A percentile compares a stretch with the other conserved stretches of the same genome.
These are phyloP conservation scores for Exsudoporus frostii DNA, from an alignment of 768 basidiomycete genomes.

Conservation along the genomic window DNA sequence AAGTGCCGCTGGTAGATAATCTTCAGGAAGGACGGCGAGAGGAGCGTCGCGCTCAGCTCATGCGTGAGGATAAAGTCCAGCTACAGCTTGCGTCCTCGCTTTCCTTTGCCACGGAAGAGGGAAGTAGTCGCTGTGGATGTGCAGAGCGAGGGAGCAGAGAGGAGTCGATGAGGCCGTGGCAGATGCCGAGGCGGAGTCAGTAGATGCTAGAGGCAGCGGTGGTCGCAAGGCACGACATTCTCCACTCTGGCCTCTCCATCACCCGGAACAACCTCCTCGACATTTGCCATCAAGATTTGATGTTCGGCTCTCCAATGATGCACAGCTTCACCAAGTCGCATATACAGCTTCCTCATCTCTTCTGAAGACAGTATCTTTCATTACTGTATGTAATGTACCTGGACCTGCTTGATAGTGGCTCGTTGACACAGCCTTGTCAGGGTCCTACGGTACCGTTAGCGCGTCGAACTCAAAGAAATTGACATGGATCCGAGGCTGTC, in stretches of 20 bases:
- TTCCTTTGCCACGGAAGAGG: conserved; percentile 45
- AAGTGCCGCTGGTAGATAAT: conserved; percentile 28
- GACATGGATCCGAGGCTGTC: no score
- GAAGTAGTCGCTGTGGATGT: conserved; percentile 41
- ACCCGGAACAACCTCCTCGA: conserved; percentile 34
- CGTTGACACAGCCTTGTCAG: conserved; percentile 40
- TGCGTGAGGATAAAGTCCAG: conserved; percentile 62
- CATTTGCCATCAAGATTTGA: conserved; percentile 33
- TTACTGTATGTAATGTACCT: no score
- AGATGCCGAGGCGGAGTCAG: no score
- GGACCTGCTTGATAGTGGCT: conserved; percentile 34
- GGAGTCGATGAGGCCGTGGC: no score
- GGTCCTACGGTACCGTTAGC: conserved; percentile 43
- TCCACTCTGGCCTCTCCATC: no score
- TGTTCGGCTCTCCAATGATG: conserved; percentile 29
- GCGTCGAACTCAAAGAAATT: no score
- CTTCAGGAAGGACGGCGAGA: conserved; percentile 43
- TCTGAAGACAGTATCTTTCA: conserved; percentile 37
- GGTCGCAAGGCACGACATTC: no score
- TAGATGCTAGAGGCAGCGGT: no score
- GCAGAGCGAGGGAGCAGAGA: no score
- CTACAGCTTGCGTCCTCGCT: no score
- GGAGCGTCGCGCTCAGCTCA: conserved; percentile 49
- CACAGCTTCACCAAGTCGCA: conserved; percentile 34
- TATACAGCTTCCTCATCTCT: conserved; percentile 46